Percentiles rank a stretch among this genome's conserved stretches.
Conservation (phyloP, 257 asterid genomes). For the Solanum boliviense region DNA sequence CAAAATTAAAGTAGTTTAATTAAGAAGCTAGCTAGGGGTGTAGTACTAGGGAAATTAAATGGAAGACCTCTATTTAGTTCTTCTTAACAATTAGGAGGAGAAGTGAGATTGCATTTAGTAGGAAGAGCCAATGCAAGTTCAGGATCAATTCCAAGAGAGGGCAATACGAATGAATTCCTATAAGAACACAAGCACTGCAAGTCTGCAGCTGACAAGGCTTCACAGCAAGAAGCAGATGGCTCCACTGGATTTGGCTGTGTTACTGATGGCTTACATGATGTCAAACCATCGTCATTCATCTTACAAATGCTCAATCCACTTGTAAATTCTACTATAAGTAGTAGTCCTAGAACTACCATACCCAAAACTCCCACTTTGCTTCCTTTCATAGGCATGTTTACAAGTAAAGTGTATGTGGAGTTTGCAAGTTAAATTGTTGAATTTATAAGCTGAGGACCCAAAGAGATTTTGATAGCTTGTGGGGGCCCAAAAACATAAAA, state of each 20-base stretch:
- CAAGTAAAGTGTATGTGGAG: background rate
- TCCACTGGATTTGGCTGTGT: constrained; percentile 28
- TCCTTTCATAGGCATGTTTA: background rate
- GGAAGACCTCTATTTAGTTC: background rate
- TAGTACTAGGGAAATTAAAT: background rate
- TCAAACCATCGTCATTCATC: constrained; percentile 37
- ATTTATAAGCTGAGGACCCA: background rate
- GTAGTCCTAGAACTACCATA: background rate
- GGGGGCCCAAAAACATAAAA: background rate
- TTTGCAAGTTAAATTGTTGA: background rate
- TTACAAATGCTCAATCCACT: constrained; percentile 20
- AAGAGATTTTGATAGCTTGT: background rate
- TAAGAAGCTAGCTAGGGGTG: too few relatives aligned
- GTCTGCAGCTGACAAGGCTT: constrained; percentile 47
- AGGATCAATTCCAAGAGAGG: constrained; percentile 71
- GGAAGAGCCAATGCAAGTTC: constrained; percentile 65
- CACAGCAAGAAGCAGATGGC: constrained; percentile 46
- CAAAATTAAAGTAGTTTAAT: too few relatives aligned
- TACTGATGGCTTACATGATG: constrained; percentile 41
- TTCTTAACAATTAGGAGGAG: constrained; percentile 30
- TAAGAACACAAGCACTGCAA: constrained; percentile 51
- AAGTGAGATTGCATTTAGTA: constrained; percentile 41
- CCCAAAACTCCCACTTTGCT: background rate
- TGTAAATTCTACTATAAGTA: background rate
- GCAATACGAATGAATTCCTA: constrained; percentile 40